Conservation (phyloP, 495 filamentous ascomycete genomes). For the Cairneyella variabilis region DNA sequence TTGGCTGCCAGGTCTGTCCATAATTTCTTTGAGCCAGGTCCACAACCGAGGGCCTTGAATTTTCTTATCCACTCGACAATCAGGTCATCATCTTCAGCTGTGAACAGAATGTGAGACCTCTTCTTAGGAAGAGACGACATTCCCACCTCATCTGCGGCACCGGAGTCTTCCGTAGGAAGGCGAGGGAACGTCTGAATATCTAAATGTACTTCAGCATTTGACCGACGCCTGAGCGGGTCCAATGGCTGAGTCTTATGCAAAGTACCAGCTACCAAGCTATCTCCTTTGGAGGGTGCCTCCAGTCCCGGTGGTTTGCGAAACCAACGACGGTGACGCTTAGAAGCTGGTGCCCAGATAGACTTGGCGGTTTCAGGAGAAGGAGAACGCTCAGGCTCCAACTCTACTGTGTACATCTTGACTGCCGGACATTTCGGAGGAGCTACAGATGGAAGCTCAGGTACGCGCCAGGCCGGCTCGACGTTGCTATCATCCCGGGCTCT, state of each 20-base stretch:
- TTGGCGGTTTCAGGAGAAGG: conserved; percentile 17
- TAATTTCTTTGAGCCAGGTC: not conserved
- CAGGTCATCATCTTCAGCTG: conserved; percentile 19
- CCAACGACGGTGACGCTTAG: not conserved
- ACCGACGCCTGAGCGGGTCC: not conserved
- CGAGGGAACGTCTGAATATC: not conserved
- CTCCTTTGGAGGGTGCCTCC: too few species aligned
- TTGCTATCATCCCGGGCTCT: not conserved
- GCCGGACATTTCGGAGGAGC: not conserved
- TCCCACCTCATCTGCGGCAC: too few species aligned
- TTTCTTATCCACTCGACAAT: conserved; percentile 15
- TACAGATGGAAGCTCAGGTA: conserved; percentile 8
- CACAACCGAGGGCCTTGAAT: not conserved
- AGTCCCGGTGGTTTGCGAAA: not conserved
- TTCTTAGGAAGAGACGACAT: too few species aligned
- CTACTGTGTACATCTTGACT: not conserved
- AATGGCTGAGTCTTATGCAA: too few species aligned
- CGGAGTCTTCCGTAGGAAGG: too few species aligned
- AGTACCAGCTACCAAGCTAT: too few species aligned
- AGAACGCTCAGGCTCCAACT: conserved; percentile 11
- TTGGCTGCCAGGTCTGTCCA: conserved; percentile 13
- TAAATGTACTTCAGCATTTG: not conserved
- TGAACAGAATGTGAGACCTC: too few species aligned
- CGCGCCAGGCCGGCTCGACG: conserved; percentile 12
- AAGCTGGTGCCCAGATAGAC: conserved; percentile 24